phyloP scores from a whole-genome alignment of 768 basidiomycete genomes.

The Suillus luteus region DNA sequence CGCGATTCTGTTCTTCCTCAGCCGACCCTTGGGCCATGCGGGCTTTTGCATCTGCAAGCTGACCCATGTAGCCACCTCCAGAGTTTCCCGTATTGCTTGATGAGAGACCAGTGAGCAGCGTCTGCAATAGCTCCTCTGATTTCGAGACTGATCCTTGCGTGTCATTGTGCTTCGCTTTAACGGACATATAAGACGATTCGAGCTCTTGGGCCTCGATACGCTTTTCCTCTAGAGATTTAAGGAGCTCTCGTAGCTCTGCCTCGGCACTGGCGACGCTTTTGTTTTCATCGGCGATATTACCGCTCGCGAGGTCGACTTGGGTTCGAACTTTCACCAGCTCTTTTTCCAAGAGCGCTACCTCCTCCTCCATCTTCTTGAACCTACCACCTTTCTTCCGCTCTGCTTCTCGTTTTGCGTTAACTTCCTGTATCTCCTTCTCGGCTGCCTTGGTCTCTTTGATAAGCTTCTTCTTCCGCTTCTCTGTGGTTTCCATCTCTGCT shows the following conservation, averaged over 20 bases:
- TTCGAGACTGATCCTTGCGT: slow-evolving; percentile 63
- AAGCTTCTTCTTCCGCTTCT: slow-evolving; percentile 52
- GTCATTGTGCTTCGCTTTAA: slow-evolving; percentile 70
- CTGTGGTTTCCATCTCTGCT: slow-evolving; percentile 46
- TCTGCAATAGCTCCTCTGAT: slow-evolving; percentile 92
- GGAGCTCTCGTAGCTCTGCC: slow-evolving; percentile 63
- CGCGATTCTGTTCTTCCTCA: slow-evolving; percentile 80
- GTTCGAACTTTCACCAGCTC: slow-evolving; percentile 80
- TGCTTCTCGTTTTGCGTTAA: slow-evolving; percentile 76
- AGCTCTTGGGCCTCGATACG: slow-evolving; percentile 57
- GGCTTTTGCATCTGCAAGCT: slow-evolving; percentile 83
- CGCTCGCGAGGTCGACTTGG: slow-evolving; percentile 80
- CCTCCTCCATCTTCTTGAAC: slow-evolving; percentile 81
- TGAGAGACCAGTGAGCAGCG: slow-evolving; percentile 89
- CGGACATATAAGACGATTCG: slow-evolving; percentile 52
- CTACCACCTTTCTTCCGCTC: slow-evolving; percentile 95
- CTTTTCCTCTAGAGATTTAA: slow-evolving; percentile 58
- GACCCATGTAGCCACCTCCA: slow-evolving; percentile 95
- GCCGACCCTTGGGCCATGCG: slow-evolving; percentile 75
- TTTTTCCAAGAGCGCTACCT: slow-evolving; percentile 76
- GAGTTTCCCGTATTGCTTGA: slow-evolving; percentile 63
- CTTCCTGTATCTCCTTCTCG: slow-evolving; percentile 65
- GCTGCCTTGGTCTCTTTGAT: slow-evolving; percentile 58
- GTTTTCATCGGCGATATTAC: slow-evolving; percentile 79
- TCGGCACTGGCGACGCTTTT: slow-evolving; percentile 52